Conservation (phyloP, 345 rosid species). For the Populus tremula region DNA sequence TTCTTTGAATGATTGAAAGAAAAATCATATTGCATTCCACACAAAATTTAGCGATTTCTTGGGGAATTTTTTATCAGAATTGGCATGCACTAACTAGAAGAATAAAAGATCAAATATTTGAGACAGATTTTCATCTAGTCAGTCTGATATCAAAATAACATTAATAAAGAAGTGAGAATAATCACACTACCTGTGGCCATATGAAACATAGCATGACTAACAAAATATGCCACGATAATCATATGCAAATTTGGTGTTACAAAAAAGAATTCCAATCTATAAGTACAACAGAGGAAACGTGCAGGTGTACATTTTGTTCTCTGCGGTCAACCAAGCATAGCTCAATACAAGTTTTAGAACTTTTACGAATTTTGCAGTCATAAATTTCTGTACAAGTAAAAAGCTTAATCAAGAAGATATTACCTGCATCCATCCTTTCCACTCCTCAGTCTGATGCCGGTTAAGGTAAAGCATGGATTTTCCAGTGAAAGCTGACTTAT, state of each 20-base stretch:
- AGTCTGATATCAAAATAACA: background rate
- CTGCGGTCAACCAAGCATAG: background rate
- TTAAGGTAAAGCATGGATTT: conserved; percentile 79
- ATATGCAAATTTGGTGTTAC: background rate
- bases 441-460: conserved; percentile 95
- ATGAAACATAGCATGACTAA: background rate
- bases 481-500: conserved; percentile 76
- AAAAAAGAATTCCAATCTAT: background rate
- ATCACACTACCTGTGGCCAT: background rate
- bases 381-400: background rate
- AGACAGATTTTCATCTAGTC: background rate
- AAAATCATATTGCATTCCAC: background rate
- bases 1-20: background rate
- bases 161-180: background rate
- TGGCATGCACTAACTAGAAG: background rate
- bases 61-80: background rate
- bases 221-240: background rate
- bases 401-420: conserved; percentile 31
- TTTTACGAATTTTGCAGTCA: background rate
- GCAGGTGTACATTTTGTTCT: background rate
- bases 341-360: background rate
- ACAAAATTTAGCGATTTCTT: background rate
- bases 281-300: background rate
- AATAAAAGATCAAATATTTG: background rate
- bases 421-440: conserved; percentile 99